phyloP scores from a whole-genome alignment of 2,329 filamentous ascomycete genomes.

The Sporothrix brasiliensis region DNA sequence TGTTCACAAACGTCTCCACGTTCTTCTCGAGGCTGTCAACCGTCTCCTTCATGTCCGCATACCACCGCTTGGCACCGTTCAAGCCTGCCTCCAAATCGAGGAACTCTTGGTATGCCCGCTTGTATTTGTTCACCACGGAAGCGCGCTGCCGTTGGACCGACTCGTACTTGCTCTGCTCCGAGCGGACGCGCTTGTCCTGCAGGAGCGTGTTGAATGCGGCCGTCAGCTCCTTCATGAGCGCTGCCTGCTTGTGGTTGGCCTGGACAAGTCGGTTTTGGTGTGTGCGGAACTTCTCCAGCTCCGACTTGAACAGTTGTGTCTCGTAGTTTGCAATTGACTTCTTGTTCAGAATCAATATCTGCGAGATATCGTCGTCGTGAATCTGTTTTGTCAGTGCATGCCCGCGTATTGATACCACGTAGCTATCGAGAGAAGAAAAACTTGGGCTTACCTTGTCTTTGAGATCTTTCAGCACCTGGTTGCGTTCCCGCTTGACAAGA shows the following conservation, averaged over 20 bases:
- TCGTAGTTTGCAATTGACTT: conserved; percentile 94
- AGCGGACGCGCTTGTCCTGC: conserved; percentile 89
- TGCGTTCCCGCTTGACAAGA: conserved; percentile 86
- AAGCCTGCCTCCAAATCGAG: conserved; percentile 85
- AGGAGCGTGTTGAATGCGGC: conserved; percentile 82
- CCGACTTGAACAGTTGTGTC: conserved; percentile 86
- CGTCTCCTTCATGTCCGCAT: conserved; percentile 92
- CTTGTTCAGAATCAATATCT: conserved; percentile 96
- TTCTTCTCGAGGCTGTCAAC: conserved; percentile 92
- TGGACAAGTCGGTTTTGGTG: conserved; percentile 90
- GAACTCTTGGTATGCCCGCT: conserved; percentile 89
- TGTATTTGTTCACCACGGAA: conserved; percentile 81
- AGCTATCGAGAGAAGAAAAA: background rate
- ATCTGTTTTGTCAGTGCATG: conserved; percentile 58
- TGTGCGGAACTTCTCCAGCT: conserved; percentile 95
- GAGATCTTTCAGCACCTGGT: conserved; percentile 90
- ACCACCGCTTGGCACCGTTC: conserved; percentile 87
- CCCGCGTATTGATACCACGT: background rate
- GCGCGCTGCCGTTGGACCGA: conserved; percentile 79
- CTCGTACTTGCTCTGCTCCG: conserved; percentile 96
- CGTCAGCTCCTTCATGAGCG: conserved; percentile 92
- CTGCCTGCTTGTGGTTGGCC: conserved; percentile 92
- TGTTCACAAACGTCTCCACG: conserved; percentile 95
- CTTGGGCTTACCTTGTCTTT: conserved; percentile 80
- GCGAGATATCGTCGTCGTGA: conserved; percentile 95